Evolutionary conservation across 352 stramenopile genomes (phyloP).

Genomic region (Globisporangium megalacanthum): DNA sequence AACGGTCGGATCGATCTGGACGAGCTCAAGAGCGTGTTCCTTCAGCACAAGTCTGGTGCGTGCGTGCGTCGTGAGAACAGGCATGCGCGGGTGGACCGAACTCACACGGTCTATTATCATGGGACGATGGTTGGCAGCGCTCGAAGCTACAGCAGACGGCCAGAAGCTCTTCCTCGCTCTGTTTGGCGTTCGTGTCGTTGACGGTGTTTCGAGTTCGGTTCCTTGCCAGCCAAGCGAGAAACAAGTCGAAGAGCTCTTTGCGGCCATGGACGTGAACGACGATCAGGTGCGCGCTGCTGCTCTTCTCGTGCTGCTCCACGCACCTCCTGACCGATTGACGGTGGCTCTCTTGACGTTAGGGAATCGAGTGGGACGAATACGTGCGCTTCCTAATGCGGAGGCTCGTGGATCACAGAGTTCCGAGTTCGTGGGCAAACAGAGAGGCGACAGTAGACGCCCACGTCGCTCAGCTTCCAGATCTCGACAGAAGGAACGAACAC

Average conservation of each 20-base stretch:
- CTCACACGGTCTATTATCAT: no score
- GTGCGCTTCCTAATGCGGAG: slow-evolving; percentile 35
- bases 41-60: slow-evolving; percentile 32
- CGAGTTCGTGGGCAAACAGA: not conserved
- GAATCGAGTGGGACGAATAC: slow-evolving; percentile 57
- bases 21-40: slow-evolving; percentile 52
- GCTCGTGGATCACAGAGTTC: not conserved
- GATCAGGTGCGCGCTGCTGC: slow-evolving; percentile 29
- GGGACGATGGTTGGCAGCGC: slow-evolving; percentile 16
- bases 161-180: slow-evolving; percentile 35
- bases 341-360: slow-evolving; percentile 9
- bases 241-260: slow-evolving; percentile 36
- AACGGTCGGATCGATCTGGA: slow-evolving; percentile 48
- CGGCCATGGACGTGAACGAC: slow-evolving; percentile 37
- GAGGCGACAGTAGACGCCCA: not conserved
- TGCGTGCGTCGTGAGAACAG: not conserved
- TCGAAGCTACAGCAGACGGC: slow-evolving; percentile 30
- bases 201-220: no score
- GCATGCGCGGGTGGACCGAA: no score
- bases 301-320: not conserved
- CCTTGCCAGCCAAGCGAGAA: not conserved
- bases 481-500: slow-evolving; percentile 14
- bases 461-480: not conserved
- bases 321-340: not conserved
- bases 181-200: slow-evolving; percentile 1